These are phyloP conservation scores for Apiotrichum akiyoshidainum DNA, from an alignment of 1,284 basidiomycete species.

Conservation along the genomic window DNA sequence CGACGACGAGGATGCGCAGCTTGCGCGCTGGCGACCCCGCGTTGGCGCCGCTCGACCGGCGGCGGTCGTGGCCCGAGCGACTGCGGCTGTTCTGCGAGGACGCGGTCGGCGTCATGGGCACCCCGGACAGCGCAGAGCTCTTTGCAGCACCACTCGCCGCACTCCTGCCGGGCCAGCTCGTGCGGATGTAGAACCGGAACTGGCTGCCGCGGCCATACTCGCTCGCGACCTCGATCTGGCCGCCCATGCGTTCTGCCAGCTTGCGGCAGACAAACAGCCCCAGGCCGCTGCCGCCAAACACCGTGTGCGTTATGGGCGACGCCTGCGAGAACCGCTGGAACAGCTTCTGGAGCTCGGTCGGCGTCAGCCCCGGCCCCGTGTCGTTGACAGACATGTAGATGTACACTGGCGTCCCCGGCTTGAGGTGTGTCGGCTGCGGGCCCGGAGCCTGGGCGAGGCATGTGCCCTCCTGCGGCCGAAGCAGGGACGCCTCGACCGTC, in stretches of 20 bases:
- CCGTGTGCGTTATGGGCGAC: conserved; percentile 26
- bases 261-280: conserved; percentile 35
- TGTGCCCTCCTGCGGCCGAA: conserved; percentile 16
- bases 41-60: too few relatives aligned
- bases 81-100: too few relatives aligned
- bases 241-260: conserved; percentile 32
- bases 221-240: conserved; percentile 29
- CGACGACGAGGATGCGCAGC: conserved; percentile 24
- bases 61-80: too few relatives aligned
- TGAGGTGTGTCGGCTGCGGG: background rate
- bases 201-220: conserved; percentile 46
- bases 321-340: conserved; percentile 35
- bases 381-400: conserved; percentile 24
- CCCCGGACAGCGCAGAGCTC: too few relatives aligned
- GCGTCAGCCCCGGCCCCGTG: conserved; percentile 32
- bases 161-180: too few relatives aligned
- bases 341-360: conserved; percentile 24
- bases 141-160: too few relatives aligned
- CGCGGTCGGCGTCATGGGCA: background rate
- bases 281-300: conserved; percentile 35
- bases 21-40: too few relatives aligned
- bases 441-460: conserved; percentile 1
- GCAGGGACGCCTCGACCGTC: conserved; percentile 21
- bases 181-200: conserved; percentile 39
- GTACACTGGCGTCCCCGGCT: conserved; percentile 17